These are phyloP conservation scores for Colletotrichum sp. DNA, from an alignment of 2,329 filamentous ascomycete genomes.

Conservation along the genomic window DNA sequence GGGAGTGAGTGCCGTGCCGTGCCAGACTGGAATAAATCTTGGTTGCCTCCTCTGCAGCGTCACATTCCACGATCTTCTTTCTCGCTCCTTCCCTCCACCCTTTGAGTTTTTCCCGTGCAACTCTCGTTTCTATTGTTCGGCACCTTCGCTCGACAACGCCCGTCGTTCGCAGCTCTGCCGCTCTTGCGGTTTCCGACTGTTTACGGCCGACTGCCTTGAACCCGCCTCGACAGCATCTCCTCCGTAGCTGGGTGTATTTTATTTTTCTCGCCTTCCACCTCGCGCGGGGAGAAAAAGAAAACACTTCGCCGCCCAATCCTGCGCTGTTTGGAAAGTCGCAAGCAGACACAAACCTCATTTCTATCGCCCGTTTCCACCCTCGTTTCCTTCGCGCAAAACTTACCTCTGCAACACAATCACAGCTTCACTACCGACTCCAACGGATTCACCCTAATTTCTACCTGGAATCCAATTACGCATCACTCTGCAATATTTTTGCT, in stretches of 20 bases:
- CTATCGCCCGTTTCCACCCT: neutral
- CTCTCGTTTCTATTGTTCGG: neutral
- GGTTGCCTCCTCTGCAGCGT: neutral
- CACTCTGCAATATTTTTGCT: neutral
- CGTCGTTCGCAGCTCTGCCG: neutral
- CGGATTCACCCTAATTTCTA: neutral
- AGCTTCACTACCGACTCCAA: neutral
- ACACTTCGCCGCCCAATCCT: neutral
- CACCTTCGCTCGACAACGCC: neutral
- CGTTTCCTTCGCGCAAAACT: neutral
- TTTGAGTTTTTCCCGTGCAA: neutral
- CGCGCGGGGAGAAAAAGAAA: neutral
- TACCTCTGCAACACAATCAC: neutral
- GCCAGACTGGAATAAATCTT: slow-evolving; percentile 5
- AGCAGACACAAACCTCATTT: neutral
- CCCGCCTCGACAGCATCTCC: neutral
- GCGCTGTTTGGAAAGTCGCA: neutral
- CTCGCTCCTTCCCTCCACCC: neutral
- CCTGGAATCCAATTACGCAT: neutral
- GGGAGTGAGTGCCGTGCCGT: neutral
- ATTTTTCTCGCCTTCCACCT: neutral
- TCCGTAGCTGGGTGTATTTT: neutral
- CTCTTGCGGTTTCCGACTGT: neutral
- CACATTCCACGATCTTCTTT: neutral
- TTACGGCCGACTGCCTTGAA: neutral